Conservation (phyloP, 2,329 filamentous ascomycete species). For the Penicillium sp. region DNA sequence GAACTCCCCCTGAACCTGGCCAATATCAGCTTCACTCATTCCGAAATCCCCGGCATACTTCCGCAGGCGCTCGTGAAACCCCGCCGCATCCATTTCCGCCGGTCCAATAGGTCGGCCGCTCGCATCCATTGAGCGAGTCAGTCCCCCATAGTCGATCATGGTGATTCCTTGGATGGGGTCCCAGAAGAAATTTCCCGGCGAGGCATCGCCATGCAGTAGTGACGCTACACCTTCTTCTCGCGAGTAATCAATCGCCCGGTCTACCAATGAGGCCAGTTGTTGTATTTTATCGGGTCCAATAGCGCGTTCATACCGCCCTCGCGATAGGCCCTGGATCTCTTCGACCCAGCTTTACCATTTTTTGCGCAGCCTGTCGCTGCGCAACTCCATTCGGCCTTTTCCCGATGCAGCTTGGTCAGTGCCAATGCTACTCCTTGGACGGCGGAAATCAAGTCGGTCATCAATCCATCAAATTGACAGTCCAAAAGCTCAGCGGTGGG, state of each 20-base stretch:
- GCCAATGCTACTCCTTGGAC: background rate
- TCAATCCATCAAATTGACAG: background rate
- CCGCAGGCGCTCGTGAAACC: conserved; percentile 1
- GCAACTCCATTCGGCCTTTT: background rate
- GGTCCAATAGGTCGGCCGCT: background rate
- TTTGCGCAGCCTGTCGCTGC: background rate
- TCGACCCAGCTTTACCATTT: background rate
- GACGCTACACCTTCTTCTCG: conserved; percentile 1
- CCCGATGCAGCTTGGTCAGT: background rate
- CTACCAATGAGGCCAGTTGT: background rate
- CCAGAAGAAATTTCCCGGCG: conserved; percentile 1
- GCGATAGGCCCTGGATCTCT: background rate
- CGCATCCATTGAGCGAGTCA: background rate
- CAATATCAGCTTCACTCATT: conserved; percentile 3
- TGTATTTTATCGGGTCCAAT: background rate
- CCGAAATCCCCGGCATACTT: conserved; percentile 4
- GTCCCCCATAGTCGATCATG: conserved; percentile 1
- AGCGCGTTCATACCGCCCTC: background rate
- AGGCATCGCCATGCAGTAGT: background rate
- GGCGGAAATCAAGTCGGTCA: background rate
- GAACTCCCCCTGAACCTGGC: background rate
- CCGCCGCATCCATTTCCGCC: conserved; percentile 2
- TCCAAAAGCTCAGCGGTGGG: background rate
- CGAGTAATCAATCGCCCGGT: background rate
- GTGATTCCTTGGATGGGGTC: background rate